Conservation (phyloP, 495 filamentous ascomycete genomes). For the Hyaloscypha bicolor region DNA sequence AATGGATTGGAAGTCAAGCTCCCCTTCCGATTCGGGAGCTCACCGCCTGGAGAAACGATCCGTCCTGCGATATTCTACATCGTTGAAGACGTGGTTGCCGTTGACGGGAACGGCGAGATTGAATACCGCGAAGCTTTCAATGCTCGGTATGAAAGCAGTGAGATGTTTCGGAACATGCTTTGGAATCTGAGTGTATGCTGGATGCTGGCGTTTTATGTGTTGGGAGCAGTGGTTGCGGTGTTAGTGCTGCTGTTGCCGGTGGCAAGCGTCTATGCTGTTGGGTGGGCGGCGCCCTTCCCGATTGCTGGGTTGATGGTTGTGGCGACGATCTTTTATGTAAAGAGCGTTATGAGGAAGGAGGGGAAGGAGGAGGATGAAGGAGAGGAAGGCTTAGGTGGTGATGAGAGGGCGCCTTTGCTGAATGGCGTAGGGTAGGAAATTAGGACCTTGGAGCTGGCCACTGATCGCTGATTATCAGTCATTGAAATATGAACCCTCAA, state of each 20-base stretch:
- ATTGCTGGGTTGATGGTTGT: conserved; percentile 21
- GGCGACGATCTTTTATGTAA: conserved; percentile 28
- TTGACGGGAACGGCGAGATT: conserved; percentile 22
- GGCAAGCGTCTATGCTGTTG: conserved; percentile 26
- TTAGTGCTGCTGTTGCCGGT: conserved; percentile 21
- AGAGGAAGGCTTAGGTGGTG: neutral
- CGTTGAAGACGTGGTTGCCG: conserved; percentile 25
- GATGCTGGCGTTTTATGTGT: conserved; percentile 24
- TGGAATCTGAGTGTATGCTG: conserved; percentile 23
- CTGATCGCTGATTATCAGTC: too few species aligned
- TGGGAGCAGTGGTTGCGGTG: conserved; percentile 13
- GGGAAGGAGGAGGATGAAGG: conserved; percentile 9
- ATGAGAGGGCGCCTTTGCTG: conserved; percentile 25
- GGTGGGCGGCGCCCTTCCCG: conserved; percentile 28
- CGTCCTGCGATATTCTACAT: conserved; percentile 28
- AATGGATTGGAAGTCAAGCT: conserved; percentile 14
- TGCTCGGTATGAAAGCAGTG: conserved; percentile 23
- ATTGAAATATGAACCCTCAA: too few species aligned
- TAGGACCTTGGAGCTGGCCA: too few species aligned
- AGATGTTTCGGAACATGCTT: conserved; percentile 26
- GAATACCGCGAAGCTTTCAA: conserved; percentile 24
- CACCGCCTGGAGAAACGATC: conserved; percentile 17
- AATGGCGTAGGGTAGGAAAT: neutral
- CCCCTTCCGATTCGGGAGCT: conserved; percentile 27
- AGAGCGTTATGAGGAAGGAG: conserved; percentile 17